A percentile compares a stretch with the other conserved stretches of the same genome.
Conservation (phyloP, 2,329 filamentous ascomycete genomes). For the Curvularia spicifera region DNA sequence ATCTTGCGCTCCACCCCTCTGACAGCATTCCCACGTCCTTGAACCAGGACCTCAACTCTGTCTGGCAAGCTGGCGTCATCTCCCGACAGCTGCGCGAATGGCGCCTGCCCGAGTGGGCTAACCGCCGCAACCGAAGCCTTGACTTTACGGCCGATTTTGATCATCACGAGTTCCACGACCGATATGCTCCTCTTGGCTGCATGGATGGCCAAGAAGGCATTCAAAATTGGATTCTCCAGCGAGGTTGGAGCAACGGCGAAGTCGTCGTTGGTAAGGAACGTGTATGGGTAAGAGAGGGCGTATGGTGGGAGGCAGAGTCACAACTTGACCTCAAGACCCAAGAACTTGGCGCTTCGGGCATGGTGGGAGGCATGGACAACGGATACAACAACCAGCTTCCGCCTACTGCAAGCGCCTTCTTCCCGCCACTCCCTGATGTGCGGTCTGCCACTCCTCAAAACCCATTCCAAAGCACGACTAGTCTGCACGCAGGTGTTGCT, state of each 20-base stretch:
- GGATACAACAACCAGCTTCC: constrained; percentile 70
- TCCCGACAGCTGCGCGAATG: constrained; percentile 92
- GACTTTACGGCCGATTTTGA: constrained; percentile 99
- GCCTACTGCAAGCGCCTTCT: constrained; percentile 68
- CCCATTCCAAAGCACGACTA: constrained; percentile 63
- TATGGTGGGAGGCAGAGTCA: constrained; percentile 97
- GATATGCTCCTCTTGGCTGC: constrained; percentile 85
- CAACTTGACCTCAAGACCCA: constrained; percentile 88
- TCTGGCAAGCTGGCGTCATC: constrained; percentile 92
- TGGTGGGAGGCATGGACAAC: constrained; percentile 65
- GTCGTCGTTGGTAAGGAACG: constrained; percentile 89
- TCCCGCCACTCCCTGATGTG: constrained; percentile 63
- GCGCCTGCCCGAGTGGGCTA: constrained; percentile 96
- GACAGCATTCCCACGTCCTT: constrained; percentile 81
- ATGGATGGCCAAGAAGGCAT: constrained; percentile 90
- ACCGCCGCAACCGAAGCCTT: constrained; percentile 84
- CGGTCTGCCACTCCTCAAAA: constrained; percentile 71
- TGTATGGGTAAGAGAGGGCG: constrained; percentile 91
- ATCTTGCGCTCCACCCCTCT: constrained; percentile 87
- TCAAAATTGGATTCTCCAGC: constrained; percentile 90
- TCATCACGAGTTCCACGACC: constrained; percentile 83
- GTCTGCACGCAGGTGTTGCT: constrained; percentile 56
- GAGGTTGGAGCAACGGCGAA: constrained; percentile 98
- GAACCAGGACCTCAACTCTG: constrained; percentile 74
- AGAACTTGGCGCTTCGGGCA: constrained; percentile 51